Conservation (phyloP, 805 yeast genomes). For the Lachancea fermentati region DNA sequence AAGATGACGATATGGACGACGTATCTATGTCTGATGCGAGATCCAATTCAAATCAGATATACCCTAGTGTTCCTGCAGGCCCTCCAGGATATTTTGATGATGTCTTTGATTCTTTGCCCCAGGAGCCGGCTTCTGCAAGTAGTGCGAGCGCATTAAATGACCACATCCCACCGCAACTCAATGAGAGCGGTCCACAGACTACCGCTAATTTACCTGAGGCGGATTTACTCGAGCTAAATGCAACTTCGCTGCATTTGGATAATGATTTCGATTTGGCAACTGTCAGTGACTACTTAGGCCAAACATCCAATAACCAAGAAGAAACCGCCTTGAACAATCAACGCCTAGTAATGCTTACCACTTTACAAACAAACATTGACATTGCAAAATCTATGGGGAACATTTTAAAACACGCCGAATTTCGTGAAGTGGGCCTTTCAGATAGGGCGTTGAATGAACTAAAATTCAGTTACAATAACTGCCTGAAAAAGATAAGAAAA, state of each 20-base stretch:
- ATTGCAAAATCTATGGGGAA: constrained; percentile 30
- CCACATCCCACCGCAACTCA: constrained; percentile 1
- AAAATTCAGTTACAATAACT: constrained; percentile 19
- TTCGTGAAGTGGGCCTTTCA: constrained; percentile 27
- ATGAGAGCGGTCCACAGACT: constrained; percentile 2
- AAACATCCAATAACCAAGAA: background rate
- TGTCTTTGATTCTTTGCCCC: constrained; percentile 14
- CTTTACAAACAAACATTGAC: constrained; percentile 24
- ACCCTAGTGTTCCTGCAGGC: constrained; percentile 11
- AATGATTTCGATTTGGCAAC: constrained; percentile 5
- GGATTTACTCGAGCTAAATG: constrained; percentile 2
- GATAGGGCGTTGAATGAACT: constrained; percentile 25
- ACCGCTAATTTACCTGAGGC: constrained; percentile 3
- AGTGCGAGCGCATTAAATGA: background rate
- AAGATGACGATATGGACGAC: constrained; percentile 1
- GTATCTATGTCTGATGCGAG: constrained; percentile 1
- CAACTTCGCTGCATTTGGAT: constrained; percentile 2
- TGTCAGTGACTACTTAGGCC: constrained; percentile 1
- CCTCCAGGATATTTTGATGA: constrained; percentile 23
- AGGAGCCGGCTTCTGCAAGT: constrained; percentile 2
- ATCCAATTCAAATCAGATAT: constrained; percentile 3
- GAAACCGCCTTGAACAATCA: constrained; percentile 6
- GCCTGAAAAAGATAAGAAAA: constrained; percentile 23
- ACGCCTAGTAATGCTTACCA: constrained; percentile 11
- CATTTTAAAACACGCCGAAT: constrained; percentile 27